Evolutionary conservation across 495 filamentous ascomycete species (phyloP).

Genomic region (Lophiotrema nucula): DNA sequence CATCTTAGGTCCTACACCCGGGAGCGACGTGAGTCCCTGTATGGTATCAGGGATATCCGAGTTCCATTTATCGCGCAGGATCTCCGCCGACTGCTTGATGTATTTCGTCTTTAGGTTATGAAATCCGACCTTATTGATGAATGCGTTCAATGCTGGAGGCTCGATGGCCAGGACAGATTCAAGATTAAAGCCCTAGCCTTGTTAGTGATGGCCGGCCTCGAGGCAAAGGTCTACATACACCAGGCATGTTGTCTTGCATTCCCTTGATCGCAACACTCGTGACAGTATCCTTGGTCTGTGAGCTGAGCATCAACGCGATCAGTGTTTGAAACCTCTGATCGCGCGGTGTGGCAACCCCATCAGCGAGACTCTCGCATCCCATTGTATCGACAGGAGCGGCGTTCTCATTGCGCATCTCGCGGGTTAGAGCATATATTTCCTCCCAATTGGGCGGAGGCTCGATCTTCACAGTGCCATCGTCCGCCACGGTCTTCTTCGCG

Average conservation of each 20-base stretch:
- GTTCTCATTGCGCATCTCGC: constrained; percentile 72
- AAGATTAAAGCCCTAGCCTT: constrained; percentile 60
- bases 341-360: constrained; percentile 47
- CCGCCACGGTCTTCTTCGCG: constrained; percentile 60
- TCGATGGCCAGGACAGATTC: constrained; percentile 75
- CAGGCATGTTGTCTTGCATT: constrained; percentile 70
- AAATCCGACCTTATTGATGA: constrained; percentile 86
- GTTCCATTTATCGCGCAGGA: constrained; percentile 65
- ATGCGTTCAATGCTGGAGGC: constrained; percentile 65
- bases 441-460: constrained; percentile 81
- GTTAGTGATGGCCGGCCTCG: too few species aligned
- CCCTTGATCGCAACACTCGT: constrained; percentile 81
- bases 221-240: constrained; percentile 40
- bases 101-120: constrained; percentile 95
- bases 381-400: constrained; percentile 93
- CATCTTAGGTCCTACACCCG: constrained; percentile 97
- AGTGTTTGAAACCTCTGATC: constrained; percentile 89
- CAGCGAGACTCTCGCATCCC: constrained; percentile 84
- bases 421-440: constrained; percentile 72
- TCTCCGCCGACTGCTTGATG: constrained; percentile 72
- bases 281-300: constrained; percentile 93
- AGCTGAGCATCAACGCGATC: constrained; percentile 90
- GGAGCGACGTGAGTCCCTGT: constrained; percentile 73
- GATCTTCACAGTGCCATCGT: constrained; percentile 54
- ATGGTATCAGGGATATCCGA: constrained; percentile 84